A percentile compares a stretch with the other conserved stretches of the same genome.
phyloP scores from a whole-genome alignment of 225 moss, liverwort and hornwort genomes.

The Marchantia paleacea region DNA sequence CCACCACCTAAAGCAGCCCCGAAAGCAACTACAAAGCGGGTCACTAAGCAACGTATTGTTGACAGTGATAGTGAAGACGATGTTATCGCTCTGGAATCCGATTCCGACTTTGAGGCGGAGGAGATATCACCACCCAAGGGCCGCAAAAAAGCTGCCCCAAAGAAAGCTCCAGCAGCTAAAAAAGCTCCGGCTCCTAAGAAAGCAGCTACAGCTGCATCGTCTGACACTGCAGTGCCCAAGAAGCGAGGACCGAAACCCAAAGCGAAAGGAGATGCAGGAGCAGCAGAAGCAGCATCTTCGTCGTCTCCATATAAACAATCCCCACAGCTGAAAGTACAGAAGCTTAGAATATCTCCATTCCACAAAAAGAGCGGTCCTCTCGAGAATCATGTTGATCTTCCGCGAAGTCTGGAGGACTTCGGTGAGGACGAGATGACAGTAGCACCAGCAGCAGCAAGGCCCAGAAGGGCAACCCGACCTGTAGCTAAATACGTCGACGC shows the following conservation, averaged over 20 bases:
- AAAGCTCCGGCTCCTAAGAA: slow-evolving; percentile 17
- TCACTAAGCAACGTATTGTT: not conserved
- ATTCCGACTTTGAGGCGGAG: slow-evolving; percentile 17
- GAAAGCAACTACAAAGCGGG: slow-evolving; percentile 13
- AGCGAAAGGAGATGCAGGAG: slow-evolving; percentile 18
- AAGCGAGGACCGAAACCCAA: slow-evolving; percentile 44
- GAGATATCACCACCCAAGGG: slow-evolving; percentile 16
- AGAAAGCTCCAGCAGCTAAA: slow-evolving; percentile 13
- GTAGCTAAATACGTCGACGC: slow-evolving; percentile 6
- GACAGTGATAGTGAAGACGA: slow-evolving; percentile 40
- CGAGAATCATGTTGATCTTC: slow-evolving; percentile 3
- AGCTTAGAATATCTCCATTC: slow-evolving; percentile 45
- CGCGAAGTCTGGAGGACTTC: slow-evolving; percentile 21
- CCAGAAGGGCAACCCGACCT: slow-evolving; percentile 24
- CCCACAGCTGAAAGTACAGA: slow-evolving; percentile 42
- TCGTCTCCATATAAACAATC: slow-evolving; percentile 24
- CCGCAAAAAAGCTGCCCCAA: slow-evolving; percentile 24
- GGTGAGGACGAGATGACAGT: not conserved
- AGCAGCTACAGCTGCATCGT: not conserved
- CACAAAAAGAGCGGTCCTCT: slow-evolving; percentile 50
- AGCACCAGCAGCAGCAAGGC: slow-evolving; percentile 11
- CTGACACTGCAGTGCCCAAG: slow-evolving; percentile 20
- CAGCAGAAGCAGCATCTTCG: not conserved
- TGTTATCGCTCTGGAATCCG: slow-evolving; percentile 13
- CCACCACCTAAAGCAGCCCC: not conserved